Evolutionary conservation across 2,329 filamentous ascomycete species (phyloP).

Genomic region (Escovopsis sp.): DNA sequence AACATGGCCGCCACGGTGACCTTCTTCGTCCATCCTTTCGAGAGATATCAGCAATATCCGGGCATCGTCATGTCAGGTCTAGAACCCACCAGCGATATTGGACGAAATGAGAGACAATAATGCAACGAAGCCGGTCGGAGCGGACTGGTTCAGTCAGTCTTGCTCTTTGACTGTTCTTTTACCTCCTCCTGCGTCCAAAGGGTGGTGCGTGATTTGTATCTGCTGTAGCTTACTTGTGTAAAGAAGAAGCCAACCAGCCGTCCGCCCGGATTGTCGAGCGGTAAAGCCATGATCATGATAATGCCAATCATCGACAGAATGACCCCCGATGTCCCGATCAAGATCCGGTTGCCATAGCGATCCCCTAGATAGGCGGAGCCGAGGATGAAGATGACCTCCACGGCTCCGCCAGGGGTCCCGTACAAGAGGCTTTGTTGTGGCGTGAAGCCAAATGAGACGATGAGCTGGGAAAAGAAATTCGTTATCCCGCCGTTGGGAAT

Average conservation of each 20-base stretch:
- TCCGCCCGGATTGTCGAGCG: slow-evolving; percentile 31
- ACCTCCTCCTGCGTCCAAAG: too few relatives aligned
- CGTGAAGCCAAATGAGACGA: slow-evolving; percentile 47
- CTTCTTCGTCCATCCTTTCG: slow-evolving; percentile 35
- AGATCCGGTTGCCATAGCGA: slow-evolving; percentile 4
- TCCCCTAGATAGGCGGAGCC: slow-evolving; percentile 24
- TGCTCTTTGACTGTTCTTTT: too few relatives aligned
- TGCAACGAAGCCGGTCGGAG: slow-evolving; percentile 18
- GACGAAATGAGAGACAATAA: slow-evolving; percentile 20
- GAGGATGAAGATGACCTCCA: slow-evolving; percentile 46
- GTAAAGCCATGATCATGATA: slow-evolving; percentile 8
- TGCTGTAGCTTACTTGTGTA: slow-evolving; percentile 13
- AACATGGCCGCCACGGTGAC: slow-evolving; percentile 34
- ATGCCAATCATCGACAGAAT: slow-evolving; percentile 22
- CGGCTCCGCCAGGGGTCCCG: slow-evolving; percentile 48
- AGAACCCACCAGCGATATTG: slow-evolving; percentile 20
- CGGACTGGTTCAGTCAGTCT: neutral
- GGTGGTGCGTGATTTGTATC: slow-evolving; percentile 23
- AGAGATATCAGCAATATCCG: neutral
- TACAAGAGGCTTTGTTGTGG: slow-evolving; percentile 47
- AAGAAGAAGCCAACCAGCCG: slow-evolving; percentile 49
- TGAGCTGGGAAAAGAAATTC: slow-evolving; percentile 27
- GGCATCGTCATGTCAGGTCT: neutral
- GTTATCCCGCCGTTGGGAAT: slow-evolving; percentile 8
- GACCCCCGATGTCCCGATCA: slow-evolving; percentile 7